Percentiles rank a stretch among this genome's conserved stretches.
Evolutionary conservation across 192 early-diverging fungal species (phyloP).

Genomic region (Podochytrium sp.): DNA sequence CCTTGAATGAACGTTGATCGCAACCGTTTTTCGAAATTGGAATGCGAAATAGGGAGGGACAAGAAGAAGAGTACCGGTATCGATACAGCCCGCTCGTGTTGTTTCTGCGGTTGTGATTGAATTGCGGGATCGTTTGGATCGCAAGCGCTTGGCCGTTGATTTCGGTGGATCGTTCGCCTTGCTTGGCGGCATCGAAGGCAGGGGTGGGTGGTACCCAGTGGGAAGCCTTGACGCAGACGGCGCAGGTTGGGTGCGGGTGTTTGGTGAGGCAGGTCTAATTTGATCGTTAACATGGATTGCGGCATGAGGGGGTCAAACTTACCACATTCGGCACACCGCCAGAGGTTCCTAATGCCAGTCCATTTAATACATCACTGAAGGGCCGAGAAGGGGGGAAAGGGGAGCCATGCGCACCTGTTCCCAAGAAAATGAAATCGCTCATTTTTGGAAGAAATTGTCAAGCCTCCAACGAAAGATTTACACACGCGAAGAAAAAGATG

Average conservation of each 20-base stretch:
- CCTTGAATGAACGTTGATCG: no score
- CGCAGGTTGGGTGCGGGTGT: constrained; percentile 56
- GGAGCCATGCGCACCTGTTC: constrained; percentile 56
- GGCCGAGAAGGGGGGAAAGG: no score
- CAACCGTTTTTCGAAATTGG: not conserved
- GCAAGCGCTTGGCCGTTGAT: not conserved
- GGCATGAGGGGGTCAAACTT: not conserved
- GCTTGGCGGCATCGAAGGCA: not conserved
- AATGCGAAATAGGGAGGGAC: not conserved
- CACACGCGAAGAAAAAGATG: no score
- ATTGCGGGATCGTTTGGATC: constrained; percentile 30
- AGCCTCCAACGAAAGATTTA: not conserved
- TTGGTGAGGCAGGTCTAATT: constrained; percentile 61
- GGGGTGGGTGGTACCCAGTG: not conserved
- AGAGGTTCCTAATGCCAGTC: constrained; percentile 72
- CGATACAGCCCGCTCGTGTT: constrained; percentile 78
- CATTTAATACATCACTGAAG: no score
- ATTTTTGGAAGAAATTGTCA: not conserved
- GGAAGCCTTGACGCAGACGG: constrained; percentile 70
- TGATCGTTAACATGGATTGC: not conserved
- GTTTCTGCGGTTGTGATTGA: constrained; percentile 73
- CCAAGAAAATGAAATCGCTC: constrained; percentile 78
- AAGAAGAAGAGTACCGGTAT: constrained; percentile 38
- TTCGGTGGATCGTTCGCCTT: not conserved
- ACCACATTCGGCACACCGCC: constrained; percentile 66